Conservation (phyloP, 768 basidiomycete species). For the Roridomyces roridus region DNA sequence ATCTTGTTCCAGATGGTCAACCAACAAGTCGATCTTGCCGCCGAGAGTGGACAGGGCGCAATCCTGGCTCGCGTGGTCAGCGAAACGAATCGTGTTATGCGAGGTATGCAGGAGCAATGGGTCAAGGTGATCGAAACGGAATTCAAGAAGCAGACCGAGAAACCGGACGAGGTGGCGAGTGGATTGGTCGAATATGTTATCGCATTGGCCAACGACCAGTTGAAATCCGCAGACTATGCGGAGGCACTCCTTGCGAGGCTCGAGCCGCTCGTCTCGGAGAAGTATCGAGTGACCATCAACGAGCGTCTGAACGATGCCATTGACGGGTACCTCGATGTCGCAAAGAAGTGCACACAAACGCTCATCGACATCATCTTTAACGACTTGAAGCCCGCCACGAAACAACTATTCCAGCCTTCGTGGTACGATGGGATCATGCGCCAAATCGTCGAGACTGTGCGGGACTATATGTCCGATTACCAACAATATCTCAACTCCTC, state of each 20-base stretch:
- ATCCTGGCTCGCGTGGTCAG: constrained; percentile 91
- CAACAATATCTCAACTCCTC: constrained; percentile 90
- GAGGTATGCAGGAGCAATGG: constrained; percentile 88
- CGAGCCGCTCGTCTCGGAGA: constrained; percentile 91
- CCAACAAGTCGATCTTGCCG: constrained; percentile 93
- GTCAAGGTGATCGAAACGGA: constrained; percentile 81
- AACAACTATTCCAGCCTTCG: constrained; percentile 76
- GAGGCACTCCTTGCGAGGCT: constrained; percentile 86
- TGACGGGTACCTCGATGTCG: constrained; percentile 97
- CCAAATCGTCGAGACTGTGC: constrained; percentile 94
- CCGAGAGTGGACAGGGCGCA: constrained; percentile 94
- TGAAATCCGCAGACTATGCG: constrained; percentile 93
- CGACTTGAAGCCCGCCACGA: constrained; percentile 88
- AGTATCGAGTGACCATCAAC: constrained; percentile 83
- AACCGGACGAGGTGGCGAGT: constrained; percentile 84
- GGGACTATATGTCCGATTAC: constrained; percentile 96
- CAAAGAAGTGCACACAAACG: constrained; percentile 95
- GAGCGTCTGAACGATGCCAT: constrained; percentile 94
- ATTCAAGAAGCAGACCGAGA: constrained; percentile 85
- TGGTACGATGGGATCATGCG: constrained; percentile 94
- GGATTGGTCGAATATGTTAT: constrained; percentile 96
- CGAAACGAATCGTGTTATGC: constrained; percentile 91
- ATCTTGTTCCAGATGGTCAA: constrained; percentile 99
- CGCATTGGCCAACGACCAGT: constrained; percentile 96
- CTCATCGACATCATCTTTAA: constrained; percentile 96